A percentile compares a stretch with the other conserved stretches of the same genome.
Evolutionary conservation across 768 basidiomycete genomes (phyloP).

Genomic region (Cystobasidium tubakii): DNA sequence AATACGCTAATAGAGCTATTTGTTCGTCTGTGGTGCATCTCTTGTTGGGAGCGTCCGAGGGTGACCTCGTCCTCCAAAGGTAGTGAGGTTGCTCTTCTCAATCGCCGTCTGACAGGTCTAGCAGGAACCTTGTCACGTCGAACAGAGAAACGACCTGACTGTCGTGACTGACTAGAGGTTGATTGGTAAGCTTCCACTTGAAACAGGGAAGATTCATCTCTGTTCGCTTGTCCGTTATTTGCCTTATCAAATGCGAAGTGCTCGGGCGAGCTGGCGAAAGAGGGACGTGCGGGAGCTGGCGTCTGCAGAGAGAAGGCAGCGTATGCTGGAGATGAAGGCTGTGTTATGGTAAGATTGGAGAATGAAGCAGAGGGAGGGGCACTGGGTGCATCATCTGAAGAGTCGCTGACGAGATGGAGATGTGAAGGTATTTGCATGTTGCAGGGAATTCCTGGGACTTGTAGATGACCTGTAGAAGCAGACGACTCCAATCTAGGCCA

Average conservation of each 20-base stretch:
- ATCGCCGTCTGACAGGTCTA: conserved; percentile 3
- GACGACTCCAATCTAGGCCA: neutral
- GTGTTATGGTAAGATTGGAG: neutral
- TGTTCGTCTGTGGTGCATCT: neutral
- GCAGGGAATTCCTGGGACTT: neutral
- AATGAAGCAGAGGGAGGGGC: neutral
- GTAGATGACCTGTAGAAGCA: neutral
- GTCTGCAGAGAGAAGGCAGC: conserved; percentile 6
- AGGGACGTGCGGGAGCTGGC: neutral
- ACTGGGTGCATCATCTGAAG: neutral
- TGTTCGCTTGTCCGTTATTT: neutral
- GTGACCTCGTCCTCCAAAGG: neutral
- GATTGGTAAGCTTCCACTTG: neutral
- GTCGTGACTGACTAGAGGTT: neutral
- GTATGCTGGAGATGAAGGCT: conserved; percentile 4
- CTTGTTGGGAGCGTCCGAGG: neutral
- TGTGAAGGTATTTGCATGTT: neutral
- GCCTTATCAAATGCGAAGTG: neutral
- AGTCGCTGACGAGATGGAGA: neutral
- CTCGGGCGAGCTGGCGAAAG: neutral
- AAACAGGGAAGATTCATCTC: neutral
- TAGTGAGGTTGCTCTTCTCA: neutral
- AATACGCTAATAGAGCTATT: neutral
- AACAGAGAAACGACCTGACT: neutral
- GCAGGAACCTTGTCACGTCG: neutral